phyloP scores from a whole-genome alignment of 768 basidiomycete genomes.

The Rhizopogon roseolus region DNA sequence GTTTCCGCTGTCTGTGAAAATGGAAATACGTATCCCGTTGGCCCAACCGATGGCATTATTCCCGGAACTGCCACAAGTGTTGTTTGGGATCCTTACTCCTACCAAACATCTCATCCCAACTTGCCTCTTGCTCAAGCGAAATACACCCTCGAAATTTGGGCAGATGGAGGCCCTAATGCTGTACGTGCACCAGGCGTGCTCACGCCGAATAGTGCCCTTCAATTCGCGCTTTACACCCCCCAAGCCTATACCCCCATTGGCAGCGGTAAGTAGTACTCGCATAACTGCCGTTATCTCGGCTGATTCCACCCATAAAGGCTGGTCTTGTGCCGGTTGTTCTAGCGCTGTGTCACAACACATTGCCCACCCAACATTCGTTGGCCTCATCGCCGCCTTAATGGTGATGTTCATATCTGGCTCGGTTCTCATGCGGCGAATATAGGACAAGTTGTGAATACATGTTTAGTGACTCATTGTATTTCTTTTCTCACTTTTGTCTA shows the following conservation, averaged over 20 bases:
- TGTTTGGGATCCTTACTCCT: constrained; percentile 78
- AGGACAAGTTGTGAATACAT: not conserved
- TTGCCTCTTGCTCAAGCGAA: constrained; percentile 70
- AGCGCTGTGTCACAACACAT: constrained; percentile 29
- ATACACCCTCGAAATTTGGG: constrained; percentile 79
- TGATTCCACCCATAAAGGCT: constrained; percentile 33
- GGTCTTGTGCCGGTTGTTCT: constrained; percentile 49
- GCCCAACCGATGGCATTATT: constrained; percentile 68
- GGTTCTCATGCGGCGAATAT: constrained; percentile 16
- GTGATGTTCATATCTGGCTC: constrained; percentile 67
- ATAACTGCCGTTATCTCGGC: not conserved
- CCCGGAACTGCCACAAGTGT: constrained; percentile 66
- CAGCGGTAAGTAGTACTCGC: constrained; percentile 34
- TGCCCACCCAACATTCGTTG: constrained; percentile 52
- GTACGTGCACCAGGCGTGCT: constrained; percentile 59
- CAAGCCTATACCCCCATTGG: constrained; percentile 62
- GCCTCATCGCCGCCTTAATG: constrained; percentile 50
- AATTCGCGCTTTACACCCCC: constrained; percentile 85
- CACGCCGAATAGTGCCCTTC: constrained; percentile 59
- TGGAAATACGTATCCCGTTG: constrained; percentile 87
- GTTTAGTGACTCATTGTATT: not conserved
- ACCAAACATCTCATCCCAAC: constrained; percentile 54
- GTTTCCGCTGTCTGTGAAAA: constrained; percentile 80
- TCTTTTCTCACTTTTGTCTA: not conserved
- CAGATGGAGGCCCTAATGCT: constrained; percentile 70